A percentile compares a stretch with the other conserved stretches of the same genome.
Conservation (phyloP, 169 alveolate genomes). For the Eimeria necatrix region DNA sequence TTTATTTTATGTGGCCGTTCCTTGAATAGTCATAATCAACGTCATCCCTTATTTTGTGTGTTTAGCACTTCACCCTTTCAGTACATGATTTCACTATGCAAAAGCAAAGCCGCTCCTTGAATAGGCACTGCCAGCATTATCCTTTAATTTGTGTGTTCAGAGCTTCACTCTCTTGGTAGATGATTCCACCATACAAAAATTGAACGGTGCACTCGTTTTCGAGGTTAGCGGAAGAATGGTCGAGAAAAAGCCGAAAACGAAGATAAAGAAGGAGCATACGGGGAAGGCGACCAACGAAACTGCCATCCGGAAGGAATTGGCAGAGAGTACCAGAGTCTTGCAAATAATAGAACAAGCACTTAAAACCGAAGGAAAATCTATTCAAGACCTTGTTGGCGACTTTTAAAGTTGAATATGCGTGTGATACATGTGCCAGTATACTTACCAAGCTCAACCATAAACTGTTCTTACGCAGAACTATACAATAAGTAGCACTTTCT, state of each 20-base stretch:
- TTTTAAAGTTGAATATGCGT: not conserved
- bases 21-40: too few species aligned
- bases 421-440: too few species aligned
- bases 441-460: too few species aligned
- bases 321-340: conserved; percentile 25
- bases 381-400: conserved; percentile 40
- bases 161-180: conserved; percentile 34
- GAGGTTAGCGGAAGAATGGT: conserved; percentile 62
- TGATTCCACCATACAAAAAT: conserved; percentile 37
- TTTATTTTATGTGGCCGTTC: too few species aligned
- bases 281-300: not conserved
- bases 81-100: too few species aligned
- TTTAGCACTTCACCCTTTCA: too few species aligned
- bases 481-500: too few species aligned
- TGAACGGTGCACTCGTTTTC: conserved; percentile 47
- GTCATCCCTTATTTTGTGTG: too few species aligned
- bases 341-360: conserved; percentile 16
- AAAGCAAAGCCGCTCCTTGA: too few species aligned
- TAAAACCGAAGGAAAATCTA: conserved; percentile 13
- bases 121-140: too few species aligned
- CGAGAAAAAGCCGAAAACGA: conserved; percentile 40
- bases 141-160: not conserved
- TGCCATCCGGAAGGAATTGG: not conserved
- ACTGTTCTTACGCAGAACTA: too few species aligned
- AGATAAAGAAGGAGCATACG: not conserved